Base-by-base conservation (phyloP, 176 grass and related monocot genomes). In the Triticum timopheevii region DNA sequence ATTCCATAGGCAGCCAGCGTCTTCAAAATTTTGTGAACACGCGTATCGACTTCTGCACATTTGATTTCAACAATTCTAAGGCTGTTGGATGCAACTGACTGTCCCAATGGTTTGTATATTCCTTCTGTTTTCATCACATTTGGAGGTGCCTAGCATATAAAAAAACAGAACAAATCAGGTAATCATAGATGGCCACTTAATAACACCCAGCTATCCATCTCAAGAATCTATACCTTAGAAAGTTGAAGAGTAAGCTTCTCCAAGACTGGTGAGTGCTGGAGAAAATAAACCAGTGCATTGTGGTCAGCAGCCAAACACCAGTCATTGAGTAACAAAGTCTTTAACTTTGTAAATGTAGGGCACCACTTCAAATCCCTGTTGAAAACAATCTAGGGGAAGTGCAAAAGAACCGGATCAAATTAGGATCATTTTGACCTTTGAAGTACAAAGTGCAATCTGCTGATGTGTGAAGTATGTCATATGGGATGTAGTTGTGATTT, bases 311-410 rank as follows among this genome's bases (percentile, higher is more conserved):
- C 19, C 69, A 72, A 72, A 42, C 69, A 72, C 69, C 69, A 72
- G 4, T 72, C 36, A 5, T 72, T 8, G 35, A 72, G 69, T 5
- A 42, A 72, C 69, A 72, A 12, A 72, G 69, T 72, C 69, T 42
- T 72, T 72, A 72, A 72, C 69, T 72, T 42, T 20, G 69, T 40
- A 72, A 72, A 72, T 42, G 69, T 72, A 40, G 69, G 69, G 19
- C 69, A 72, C 36, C 31, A 72, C 20, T 23, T 22, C 20, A 40
- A 72, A n/a, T 72, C 36, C 36, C 69, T 72, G 69, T 72, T 40
- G 20, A 72, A 42, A 40, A 72, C 69, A 72, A 40, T 72, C 69
- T 72, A 72, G 19, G 35, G 35, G 0, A n/a, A 71, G 34, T 22
- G 17, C 68, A 40, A 23, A 40, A 71, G 19, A 71, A 20, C 20